A percentile compares a stretch with the other conserved stretches of the same genome.
phyloP scores from a whole-genome alignment of 768 basidiomycete genomes.

The Aureoboletus auriporus region DNA sequence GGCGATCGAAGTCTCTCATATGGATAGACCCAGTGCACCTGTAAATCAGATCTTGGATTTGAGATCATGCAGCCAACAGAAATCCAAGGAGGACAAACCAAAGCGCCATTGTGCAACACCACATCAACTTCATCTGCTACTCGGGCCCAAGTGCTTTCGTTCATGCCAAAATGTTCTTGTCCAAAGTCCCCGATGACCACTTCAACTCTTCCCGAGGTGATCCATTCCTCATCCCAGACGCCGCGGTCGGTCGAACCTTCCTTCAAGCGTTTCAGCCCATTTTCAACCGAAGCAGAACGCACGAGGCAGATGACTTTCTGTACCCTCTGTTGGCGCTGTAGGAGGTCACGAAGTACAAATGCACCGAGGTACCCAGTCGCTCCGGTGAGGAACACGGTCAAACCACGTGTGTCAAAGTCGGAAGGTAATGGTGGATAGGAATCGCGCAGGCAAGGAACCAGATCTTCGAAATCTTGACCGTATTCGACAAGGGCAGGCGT shows the following conservation, averaged over 20 bases:
- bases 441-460: conserved; percentile 53
- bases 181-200: conserved; percentile 84
- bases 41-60: not conserved
- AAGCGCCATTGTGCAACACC: conserved; percentile 93
- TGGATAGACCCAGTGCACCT: conserved; percentile 99
- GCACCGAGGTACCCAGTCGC: conserved; percentile 97
- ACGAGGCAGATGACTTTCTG: conserved; percentile 92
- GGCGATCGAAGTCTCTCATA: conserved; percentile 89
- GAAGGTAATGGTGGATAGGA: conserved; percentile 59
- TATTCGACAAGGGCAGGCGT: conserved; percentile 53
- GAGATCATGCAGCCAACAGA: not conserved
- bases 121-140: conserved; percentile 73
- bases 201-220: conserved; percentile 59
- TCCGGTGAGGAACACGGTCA: conserved; percentile 93
- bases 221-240: conserved; percentile 89
- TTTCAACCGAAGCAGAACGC: conserved; percentile 58
- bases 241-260: conserved; percentile 73
- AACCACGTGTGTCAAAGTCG: conserved; percentile 47
- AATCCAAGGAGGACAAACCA: conserved; percentile 52
- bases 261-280: conserved; percentile 65
- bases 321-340: conserved; percentile 58
- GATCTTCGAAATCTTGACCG: conserved; percentile 66
- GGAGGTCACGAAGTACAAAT: conserved; percentile 80
- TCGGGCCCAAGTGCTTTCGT: conserved; percentile 56
- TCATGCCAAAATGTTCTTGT: conserved; percentile 69